Conservation (phyloP, 495 filamentous ascomycete genomes). For the Astrothelium macrocarpum region DNA sequence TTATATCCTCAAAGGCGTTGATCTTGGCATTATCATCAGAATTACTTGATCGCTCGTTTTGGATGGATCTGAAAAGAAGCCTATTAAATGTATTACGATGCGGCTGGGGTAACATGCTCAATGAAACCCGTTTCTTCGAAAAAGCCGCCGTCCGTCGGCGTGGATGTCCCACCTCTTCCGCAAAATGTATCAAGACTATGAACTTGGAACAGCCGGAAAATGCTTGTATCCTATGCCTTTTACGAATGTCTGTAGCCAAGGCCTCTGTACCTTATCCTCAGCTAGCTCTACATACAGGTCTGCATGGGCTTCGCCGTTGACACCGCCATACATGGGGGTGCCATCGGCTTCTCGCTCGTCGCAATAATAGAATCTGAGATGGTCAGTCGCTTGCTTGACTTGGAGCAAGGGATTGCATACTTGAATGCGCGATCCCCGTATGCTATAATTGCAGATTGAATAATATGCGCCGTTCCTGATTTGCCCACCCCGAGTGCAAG, state of each 20-base stretch:
- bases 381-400: background rate
- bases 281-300: slow-evolving; percentile 34
- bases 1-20: too few species aligned
- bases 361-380: slow-evolving; percentile 33
- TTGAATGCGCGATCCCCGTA: slow-evolving; percentile 29
- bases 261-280: slow-evolving; percentile 20
- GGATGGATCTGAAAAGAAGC: too few species aligned
- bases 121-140: too few species aligned
- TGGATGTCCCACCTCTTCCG: too few species aligned
- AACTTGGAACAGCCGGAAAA: slow-evolving; percentile 5
- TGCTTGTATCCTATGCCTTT: slow-evolving; percentile 29
- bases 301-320: slow-evolving; percentile 32
- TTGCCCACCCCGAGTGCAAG: slow-evolving; percentile 34
- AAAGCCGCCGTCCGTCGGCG: too few species aligned
- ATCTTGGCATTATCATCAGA: too few species aligned
- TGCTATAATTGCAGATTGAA: slow-evolving; percentile 29
- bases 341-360: slow-evolving; percentile 34
- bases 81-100: too few species aligned
- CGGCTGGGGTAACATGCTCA: too few species aligned
- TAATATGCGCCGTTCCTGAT: slow-evolving; percentile 30
- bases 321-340: slow-evolving; percentile 15
- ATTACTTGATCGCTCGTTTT: too few species aligned
- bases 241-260: slow-evolving; percentile 37
- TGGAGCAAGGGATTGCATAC: slow-evolving; percentile 21
- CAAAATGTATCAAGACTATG: too few species aligned